Percentiles rank a stretch among this genome's conserved stretches.
Conservation (phyloP, 2,329 filamentous ascomycete species). For the Neocucurbitaria cava region DNA sequence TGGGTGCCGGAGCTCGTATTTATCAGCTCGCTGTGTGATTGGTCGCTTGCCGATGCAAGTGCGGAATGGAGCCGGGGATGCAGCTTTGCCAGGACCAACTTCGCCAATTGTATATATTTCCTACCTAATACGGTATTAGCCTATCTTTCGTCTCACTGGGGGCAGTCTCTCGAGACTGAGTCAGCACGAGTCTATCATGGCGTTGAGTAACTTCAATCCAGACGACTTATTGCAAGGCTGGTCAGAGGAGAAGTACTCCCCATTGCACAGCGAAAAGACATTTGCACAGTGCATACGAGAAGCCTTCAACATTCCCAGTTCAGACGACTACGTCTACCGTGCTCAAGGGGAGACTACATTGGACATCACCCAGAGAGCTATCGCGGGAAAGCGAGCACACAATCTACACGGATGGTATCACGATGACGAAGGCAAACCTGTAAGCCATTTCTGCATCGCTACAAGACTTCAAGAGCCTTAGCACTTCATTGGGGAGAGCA, state of each 20-base stretch:
- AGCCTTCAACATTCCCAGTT: slow-evolving; percentile 55
- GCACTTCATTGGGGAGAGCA: neutral
- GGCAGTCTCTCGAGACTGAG: too few species aligned
- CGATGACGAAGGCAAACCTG: slow-evolving; percentile 49
- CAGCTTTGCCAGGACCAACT: neutral
- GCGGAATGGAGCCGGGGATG: slow-evolving; percentile 7
- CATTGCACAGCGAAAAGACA: slow-evolving; percentile 28
- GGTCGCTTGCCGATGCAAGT: slow-evolving; percentile 17
- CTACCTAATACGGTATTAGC: too few species aligned
- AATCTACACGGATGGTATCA: slow-evolving; percentile 61
- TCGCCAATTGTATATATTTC: slow-evolving; percentile 9
- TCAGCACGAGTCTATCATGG: slow-evolving; percentile 20
- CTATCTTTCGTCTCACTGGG: too few species aligned
- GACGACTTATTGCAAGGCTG: slow-evolving; percentile 54
- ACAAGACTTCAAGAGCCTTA: neutral
- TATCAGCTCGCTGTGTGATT: slow-evolving; percentile 34
- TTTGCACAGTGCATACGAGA: slow-evolving; percentile 56
- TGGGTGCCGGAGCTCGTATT: slow-evolving; percentile 12
- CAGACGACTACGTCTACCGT: slow-evolving; percentile 59
- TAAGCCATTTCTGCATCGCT: slow-evolving; percentile 6
- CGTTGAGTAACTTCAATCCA: slow-evolving; percentile 51
- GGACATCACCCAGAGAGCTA: slow-evolving; percentile 57
- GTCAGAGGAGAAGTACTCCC: slow-evolving; percentile 46
- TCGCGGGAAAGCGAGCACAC: slow-evolving; percentile 55
- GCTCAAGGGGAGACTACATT: slow-evolving; percentile 60